Conservation (phyloP, 768 basidiomycete species). For the Tremella mesenterica region DNA sequence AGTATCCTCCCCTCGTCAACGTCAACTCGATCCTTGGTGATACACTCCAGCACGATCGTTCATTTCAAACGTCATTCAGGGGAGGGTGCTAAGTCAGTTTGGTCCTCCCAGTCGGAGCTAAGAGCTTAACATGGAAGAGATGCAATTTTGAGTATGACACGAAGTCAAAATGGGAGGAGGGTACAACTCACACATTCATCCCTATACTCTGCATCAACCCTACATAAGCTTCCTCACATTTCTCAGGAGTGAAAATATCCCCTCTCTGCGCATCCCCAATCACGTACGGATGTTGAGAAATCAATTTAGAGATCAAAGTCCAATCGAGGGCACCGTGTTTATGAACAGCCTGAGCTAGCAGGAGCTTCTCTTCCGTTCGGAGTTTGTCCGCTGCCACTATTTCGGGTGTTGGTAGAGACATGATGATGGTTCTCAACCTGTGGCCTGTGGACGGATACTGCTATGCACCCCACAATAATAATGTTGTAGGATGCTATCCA, state of each 20-base stretch:
- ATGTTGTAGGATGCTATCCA: no score
- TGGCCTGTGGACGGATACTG: no score
- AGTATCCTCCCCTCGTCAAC: no score
- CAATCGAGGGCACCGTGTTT: conserved; percentile 61
- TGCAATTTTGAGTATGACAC: no score
- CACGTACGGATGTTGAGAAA: conserved; percentile 57
- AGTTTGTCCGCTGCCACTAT: not conserved
- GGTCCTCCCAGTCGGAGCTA: not conserved
- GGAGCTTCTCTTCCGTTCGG: conserved; percentile 57
- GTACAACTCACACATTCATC: conserved; percentile 48
- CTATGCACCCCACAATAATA: no score
- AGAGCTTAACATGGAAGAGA: no score
- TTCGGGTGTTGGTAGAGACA: no score
- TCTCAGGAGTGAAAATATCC: conserved; percentile 62
- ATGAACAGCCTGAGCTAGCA: conserved; percentile 79
- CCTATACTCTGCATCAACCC: conserved; percentile 61
- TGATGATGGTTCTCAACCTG: no score
- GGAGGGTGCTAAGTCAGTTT: no score
- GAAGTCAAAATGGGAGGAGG: no score
- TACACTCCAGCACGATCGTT: not conserved
- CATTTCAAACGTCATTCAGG: not conserved
- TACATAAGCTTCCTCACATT: conserved; percentile 60
- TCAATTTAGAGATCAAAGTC: conserved; percentile 57
- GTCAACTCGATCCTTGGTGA: no score
- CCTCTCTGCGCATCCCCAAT: conserved; percentile 48